These are phyloP conservation scores for Xylariaceae sp. DNA, from an alignment of 2,329 filamentous ascomycete genomes.

Conservation along the genomic window DNA sequence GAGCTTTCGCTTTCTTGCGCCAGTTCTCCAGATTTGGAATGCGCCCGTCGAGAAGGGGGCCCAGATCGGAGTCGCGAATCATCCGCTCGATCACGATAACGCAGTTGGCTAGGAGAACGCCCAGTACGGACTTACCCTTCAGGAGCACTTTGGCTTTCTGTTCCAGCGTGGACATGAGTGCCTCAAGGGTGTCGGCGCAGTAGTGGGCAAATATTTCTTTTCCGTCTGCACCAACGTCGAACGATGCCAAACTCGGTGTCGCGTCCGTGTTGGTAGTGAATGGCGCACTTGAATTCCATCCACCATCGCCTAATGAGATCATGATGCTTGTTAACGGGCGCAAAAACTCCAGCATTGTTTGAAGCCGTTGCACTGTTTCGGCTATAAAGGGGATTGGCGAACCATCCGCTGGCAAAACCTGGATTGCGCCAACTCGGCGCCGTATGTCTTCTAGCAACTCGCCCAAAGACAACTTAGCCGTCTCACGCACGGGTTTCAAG, in stretches of 20 bases:
- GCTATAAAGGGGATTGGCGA: conserved; percentile 70
- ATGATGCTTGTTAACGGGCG: conserved; percentile 83
- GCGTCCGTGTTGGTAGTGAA: conserved; percentile 54
- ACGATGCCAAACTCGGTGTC: conserved; percentile 66
- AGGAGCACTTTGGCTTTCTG: conserved; percentile 66
- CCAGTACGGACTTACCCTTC: conserved; percentile 71
- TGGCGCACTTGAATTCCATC: conserved; percentile 62
- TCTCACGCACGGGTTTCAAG: conserved; percentile 84
- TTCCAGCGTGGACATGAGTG: conserved; percentile 69
- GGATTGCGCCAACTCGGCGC: conserved; percentile 59
- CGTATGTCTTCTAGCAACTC: conserved; percentile 81
- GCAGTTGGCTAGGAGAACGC: conserved; percentile 88
- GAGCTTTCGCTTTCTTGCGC: conserved; percentile 77
- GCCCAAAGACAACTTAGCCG: conserved; percentile 77
- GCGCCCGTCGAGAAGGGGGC: conserved; percentile 61
- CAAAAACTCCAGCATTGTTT: conserved; percentile 82
- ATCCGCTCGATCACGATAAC: conserved; percentile 78
- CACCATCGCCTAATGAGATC: conserved; percentile 86
- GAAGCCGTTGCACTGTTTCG: conserved; percentile 80
- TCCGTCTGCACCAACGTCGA: conserved; percentile 86
- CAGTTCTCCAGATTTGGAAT: conserved; percentile 69
- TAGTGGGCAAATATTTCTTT: conserved; percentile 86
- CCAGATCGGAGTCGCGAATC: conserved; percentile 75
- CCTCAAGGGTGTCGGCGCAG: conserved; percentile 80
- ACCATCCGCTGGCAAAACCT: conserved; percentile 70